phyloP scores from a whole-genome alignment of 176 grass and related monocot genomes.

The Hordeum marinum region DNA sequence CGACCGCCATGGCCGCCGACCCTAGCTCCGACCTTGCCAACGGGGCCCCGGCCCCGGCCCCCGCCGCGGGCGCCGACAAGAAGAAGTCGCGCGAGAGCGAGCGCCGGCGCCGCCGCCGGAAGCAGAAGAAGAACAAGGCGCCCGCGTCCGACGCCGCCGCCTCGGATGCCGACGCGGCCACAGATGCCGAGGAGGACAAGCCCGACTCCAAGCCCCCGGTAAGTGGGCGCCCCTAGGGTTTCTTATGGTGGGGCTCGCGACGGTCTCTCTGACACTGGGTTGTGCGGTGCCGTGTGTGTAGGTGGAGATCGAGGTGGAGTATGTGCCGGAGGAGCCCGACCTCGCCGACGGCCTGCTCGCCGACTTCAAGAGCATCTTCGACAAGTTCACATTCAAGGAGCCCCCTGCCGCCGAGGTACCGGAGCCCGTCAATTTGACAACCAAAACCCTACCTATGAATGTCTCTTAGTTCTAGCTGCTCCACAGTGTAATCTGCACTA shows the following conservation, averaged over 20 bases:
- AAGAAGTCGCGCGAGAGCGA: constrained; percentile 61
- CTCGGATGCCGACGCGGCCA: neutral
- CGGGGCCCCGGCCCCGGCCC: neutral
- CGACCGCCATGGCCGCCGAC: constrained; percentile 32
- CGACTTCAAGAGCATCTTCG: constrained; percentile 75
- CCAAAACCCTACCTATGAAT: neutral
- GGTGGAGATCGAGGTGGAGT: constrained; percentile 79
- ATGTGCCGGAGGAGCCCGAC: constrained; percentile 78
- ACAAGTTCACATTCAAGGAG: constrained; percentile 88
- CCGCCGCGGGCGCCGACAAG: neutral
- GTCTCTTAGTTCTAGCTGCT: neutral
- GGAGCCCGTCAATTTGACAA: neutral
- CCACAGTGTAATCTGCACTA: neutral
- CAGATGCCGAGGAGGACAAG: neutral
- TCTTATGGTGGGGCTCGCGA: neutral
- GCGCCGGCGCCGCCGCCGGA: constrained; percentile 43
- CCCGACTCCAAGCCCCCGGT: constrained; percentile 27
- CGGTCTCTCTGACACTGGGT: neutral
- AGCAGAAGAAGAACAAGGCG: constrained; percentile 62
- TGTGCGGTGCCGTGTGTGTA: neutral
- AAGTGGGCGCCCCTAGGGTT: neutral
- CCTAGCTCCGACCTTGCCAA: constrained; percentile 18
- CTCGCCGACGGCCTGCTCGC: constrained; percentile 59
- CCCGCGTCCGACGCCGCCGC: neutral
- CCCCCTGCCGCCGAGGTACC: constrained; percentile 37